Base-by-base conservation (phyloP, 305 asterid genomes). In the Salvia sclarea region DNA sequence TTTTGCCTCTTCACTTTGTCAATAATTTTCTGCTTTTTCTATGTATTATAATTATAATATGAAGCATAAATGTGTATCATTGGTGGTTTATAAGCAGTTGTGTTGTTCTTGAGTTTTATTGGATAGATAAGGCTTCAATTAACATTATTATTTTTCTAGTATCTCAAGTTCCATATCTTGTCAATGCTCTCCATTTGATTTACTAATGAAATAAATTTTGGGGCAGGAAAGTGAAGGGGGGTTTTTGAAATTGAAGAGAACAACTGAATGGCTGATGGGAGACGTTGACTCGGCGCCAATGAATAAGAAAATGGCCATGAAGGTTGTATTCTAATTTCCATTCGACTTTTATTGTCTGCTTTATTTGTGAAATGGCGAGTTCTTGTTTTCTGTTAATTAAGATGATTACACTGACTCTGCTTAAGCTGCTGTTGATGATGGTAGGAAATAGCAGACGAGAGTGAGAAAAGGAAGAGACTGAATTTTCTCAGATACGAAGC, bases 401-500 rank as follows among this genome's bases (percentile, higher is more conserved):
- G 41, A 35, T 71, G 61, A 33, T 79, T n/a, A 38, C 49, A n/a
- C 54, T 61, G 54, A 61, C 40, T 22, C 8, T n/a, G 37, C 21
- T 59, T 20, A 20, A 5, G 47, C 66, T 68, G 24, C 24, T 56
- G 53, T 72, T 28, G 35, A 17, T 71, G 75, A 68, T 78, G 76
- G 61, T 74, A 93, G 98, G 94, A 88, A 77, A 63, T 86, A 56
- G 86, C 61, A 61, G 85, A 93, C 54, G 84, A 87, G 30, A 68
- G 95, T 49, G 94, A 88, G 71, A 84, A 77, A 80, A 80, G 85
- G 85, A 90, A 81, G 75, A 83, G 80, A 74, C 80, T 93, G 82
- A 87, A 82, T 69, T 73, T 88, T 62, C 95, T 93, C 76, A 68
- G 76, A 82, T 93, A 93, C 14, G 97, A 93, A 79, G 98, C 97